Evolutionary conservation across 208 protist species (phyloP).

Genomic region (Angomonas desouzai): DNA sequence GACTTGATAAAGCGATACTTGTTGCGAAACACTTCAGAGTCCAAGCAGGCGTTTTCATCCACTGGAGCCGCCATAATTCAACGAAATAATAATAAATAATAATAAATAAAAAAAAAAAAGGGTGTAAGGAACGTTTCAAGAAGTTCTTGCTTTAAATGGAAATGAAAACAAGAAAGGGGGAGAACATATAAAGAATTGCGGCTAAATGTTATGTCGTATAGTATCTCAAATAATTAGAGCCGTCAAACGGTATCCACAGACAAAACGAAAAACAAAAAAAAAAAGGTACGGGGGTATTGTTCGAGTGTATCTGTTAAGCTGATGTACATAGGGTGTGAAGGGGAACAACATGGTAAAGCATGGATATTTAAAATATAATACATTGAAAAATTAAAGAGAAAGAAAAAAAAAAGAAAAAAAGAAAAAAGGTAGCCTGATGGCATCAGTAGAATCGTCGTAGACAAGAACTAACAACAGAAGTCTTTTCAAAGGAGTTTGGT

Average conservation of each 20-base stretch:
- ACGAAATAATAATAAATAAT: constrained; percentile 4
- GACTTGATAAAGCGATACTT: constrained; percentile 85
- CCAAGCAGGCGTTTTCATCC: constrained; percentile 69
- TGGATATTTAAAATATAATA: constrained; percentile 12
- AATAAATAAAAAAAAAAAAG: constrained; percentile 15
- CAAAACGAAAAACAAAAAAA: constrained; percentile 15
- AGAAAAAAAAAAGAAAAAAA: constrained; percentile 8
- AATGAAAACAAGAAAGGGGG: too few species aligned
- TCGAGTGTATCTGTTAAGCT: constrained; percentile 7
- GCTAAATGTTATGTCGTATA: too few species aligned
- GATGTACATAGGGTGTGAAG: constrained; percentile 9
- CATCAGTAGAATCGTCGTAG: constrained; percentile 85
- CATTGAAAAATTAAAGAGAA: constrained; percentile 1
- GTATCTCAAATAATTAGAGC: too few species aligned
- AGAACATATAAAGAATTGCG: too few species aligned
- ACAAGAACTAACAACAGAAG: constrained; percentile 71
- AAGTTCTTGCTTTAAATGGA: too few species aligned
- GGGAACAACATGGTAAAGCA: constrained; percentile 5
- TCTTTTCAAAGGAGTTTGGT: constrained; percentile 73
- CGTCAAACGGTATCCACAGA: too few species aligned
- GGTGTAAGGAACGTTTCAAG: neutral
- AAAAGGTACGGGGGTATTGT: constrained; percentile 4
- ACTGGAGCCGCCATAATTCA: constrained; percentile 55
- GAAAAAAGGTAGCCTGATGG: constrained; percentile 33
- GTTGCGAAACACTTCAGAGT: constrained; percentile 76